phyloP scores from a whole-genome alignment of 495 filamentous ascomycete genomes.

The Trichoderma reesei region DNA sequence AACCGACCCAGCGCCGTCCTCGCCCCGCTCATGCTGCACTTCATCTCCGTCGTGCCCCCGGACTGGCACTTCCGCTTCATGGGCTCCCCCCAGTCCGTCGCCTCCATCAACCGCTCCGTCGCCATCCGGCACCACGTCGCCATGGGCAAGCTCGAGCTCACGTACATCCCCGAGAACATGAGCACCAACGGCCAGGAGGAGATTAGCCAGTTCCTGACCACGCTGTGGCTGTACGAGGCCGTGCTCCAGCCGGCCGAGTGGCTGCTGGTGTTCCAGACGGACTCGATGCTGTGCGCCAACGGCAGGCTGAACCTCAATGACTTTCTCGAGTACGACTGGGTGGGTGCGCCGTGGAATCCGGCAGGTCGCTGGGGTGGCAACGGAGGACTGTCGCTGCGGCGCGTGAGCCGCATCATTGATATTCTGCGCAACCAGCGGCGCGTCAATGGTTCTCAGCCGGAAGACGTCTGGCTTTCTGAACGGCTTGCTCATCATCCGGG shows the following conservation, averaged over 20 bases:
- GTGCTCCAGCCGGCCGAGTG: constrained; percentile 35
- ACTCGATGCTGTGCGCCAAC: constrained; percentile 42
- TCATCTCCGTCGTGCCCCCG: constrained; percentile 41
- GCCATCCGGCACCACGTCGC: constrained; percentile 29
- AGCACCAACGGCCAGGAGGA: constrained; percentile 33
- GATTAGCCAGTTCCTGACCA: constrained; percentile 37
- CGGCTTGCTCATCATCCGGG: constrained; percentile 32
- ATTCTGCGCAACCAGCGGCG: constrained; percentile 34
- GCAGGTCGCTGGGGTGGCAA: constrained; percentile 36
- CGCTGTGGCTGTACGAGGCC: constrained; percentile 33
- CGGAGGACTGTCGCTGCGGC: constrained; percentile 37
- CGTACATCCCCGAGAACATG: constrained; percentile 35
- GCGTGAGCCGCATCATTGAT: constrained; percentile 38
- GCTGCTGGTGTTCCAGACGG: constrained; percentile 40
- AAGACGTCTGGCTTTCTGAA: constrained; percentile 42
- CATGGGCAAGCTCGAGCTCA: constrained; percentile 37
- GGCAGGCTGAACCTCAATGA: constrained; percentile 33
- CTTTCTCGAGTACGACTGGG: constrained; percentile 42
- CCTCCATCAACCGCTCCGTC: constrained; percentile 26
- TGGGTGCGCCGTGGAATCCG: constrained; percentile 41
- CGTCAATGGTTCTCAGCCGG: constrained; percentile 26
- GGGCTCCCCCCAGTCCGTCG: constrained; percentile 31
- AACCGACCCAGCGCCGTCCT: constrained; percentile 34
- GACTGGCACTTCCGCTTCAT: constrained; percentile 47
- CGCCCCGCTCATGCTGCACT: constrained; percentile 39